Conservation (phyloP, 1,284 basidiomycete genomes). For the Chalciporus sp. region DNA sequence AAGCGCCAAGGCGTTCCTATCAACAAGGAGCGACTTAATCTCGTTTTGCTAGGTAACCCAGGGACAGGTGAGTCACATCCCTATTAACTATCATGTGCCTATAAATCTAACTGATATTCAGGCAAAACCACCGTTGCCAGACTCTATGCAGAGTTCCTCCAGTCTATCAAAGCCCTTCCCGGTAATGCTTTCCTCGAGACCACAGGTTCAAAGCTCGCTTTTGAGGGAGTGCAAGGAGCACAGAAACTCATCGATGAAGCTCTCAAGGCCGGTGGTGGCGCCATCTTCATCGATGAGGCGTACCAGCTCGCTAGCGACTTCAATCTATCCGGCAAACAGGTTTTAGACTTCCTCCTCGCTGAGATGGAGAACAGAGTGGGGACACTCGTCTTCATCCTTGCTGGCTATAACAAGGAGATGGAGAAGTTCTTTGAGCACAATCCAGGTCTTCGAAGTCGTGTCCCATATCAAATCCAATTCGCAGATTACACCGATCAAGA, state of each 20-base stretch:
- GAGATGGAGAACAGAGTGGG: constrained; percentile 74
- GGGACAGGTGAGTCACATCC: constrained; percentile 49
- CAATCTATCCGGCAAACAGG: constrained; percentile 50
- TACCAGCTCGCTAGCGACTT: constrained; percentile 58
- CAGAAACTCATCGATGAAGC: constrained; percentile 53
- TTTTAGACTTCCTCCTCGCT: constrained; percentile 67
- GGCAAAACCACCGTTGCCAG: constrained; percentile 73
- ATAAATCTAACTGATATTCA: constrained; percentile 21
- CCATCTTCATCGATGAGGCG: constrained; percentile 69
- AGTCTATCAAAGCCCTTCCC: constrained; percentile 55
- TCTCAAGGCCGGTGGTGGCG: constrained; percentile 56
- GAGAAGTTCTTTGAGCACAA: constrained; percentile 76
- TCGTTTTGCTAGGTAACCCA: constrained; percentile 59
- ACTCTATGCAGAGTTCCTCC: constrained; percentile 61
- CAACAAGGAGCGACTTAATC: constrained; percentile 55
- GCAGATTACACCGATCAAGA: constrained; percentile 61
- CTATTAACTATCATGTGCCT: background rate
- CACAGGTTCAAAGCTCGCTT: constrained; percentile 58
- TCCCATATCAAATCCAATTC: constrained; percentile 64
- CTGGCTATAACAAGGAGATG: constrained; percentile 71
- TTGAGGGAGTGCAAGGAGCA: constrained; percentile 53
- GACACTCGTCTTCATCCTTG: constrained; percentile 66
- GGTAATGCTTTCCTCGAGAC: constrained; percentile 59
- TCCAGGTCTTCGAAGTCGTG: constrained; percentile 63
- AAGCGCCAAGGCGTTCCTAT: constrained; percentile 47